phyloP scores from a whole-genome alignment of 306 rosid species.

The Ochetophila trinervis region DNA sequence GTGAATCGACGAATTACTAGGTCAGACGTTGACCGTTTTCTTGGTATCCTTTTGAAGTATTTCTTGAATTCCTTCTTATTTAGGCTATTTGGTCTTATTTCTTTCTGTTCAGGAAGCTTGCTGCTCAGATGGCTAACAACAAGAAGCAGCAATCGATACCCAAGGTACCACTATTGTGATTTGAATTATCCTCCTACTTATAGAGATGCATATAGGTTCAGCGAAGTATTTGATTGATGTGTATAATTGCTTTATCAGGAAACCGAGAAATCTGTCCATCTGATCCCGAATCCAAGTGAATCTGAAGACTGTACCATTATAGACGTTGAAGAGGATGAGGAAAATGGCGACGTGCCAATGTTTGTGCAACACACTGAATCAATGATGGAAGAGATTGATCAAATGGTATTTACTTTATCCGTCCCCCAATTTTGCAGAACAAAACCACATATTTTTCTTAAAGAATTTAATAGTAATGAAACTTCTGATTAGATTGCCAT shows the following conservation, averaged over 20 bases:
- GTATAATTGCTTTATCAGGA: slow-evolving; percentile 8
- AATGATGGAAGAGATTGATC: slow-evolving; percentile 51
- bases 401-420: slow-evolving; percentile 37
- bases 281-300: slow-evolving; percentile 25
- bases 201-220: neutral
- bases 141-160: slow-evolving; percentile 29
- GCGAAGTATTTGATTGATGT: slow-evolving; percentile 3
- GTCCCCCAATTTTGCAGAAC: neutral
- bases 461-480: neutral
- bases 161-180: slow-evolving; percentile 17
- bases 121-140: slow-evolving; percentile 43
- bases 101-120: slow-evolving; percentile 46
- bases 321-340: slow-evolving; percentile 38
- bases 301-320: slow-evolving; percentile 28
- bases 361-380: slow-evolving; percentile 61
- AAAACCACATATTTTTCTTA: neutral
- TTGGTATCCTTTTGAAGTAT: neutral
- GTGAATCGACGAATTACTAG: slow-evolving; percentile 33
- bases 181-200: neutral
- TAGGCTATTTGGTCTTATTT: slow-evolving; percentile 5
- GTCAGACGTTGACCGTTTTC: slow-evolving; percentile 6
- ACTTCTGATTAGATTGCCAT: neutral
- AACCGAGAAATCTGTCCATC: slow-evolving; percentile 17
- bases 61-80: neutral
- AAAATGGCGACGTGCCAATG: slow-evolving; percentile 42